These are phyloP conservation scores for Candida succiphila DNA, from an alignment of 805 yeast species.

Conservation along the genomic window DNA sequence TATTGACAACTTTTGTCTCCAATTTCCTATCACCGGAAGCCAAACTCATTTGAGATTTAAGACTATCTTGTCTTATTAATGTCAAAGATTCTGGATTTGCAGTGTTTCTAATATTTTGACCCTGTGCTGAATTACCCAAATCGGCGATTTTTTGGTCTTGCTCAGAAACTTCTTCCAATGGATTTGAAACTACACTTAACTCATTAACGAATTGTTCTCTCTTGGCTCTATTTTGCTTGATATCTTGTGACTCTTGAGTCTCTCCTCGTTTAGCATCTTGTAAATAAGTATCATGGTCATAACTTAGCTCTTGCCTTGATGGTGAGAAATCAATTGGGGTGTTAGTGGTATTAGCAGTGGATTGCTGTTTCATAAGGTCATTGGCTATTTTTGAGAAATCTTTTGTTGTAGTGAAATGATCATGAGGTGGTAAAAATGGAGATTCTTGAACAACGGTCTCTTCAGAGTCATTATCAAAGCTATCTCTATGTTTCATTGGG, in stretches of 20 bases:
- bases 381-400: conserved; percentile 14
- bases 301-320: conserved; percentile 9
- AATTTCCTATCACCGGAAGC: conserved; percentile 17
- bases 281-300: conserved; percentile 20
- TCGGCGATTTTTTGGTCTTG: conserved; percentile 18
- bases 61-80: conserved; percentile 19
- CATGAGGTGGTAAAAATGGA: conserved; percentile 13
- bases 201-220: conserved; percentile 12
- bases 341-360: conserved; percentile 10
- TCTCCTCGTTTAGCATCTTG: conserved; percentile 15
- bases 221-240: conserved; percentile 6
- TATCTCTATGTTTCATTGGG: conserved; percentile 4
- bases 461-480: conserved; percentile 20
- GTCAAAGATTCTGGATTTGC: conserved; percentile 11
- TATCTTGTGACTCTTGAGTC: conserved; percentile 9
- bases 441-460: conserved; percentile 16
- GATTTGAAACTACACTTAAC: conserved; percentile 5
- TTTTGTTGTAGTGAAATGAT: conserved; percentile 3
- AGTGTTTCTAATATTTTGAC: conserved; percentile 22
- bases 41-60: conserved; percentile 19
- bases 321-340: too few relatives aligned
- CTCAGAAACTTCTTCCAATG: conserved; percentile 7
- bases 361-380: conserved; percentile 12
- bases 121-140: conserved; percentile 23
- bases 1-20: conserved; percentile 11